Conservation (phyloP, 2,329 filamentous ascomycete genomes). For the Diplodia scrobiculata region DNA sequence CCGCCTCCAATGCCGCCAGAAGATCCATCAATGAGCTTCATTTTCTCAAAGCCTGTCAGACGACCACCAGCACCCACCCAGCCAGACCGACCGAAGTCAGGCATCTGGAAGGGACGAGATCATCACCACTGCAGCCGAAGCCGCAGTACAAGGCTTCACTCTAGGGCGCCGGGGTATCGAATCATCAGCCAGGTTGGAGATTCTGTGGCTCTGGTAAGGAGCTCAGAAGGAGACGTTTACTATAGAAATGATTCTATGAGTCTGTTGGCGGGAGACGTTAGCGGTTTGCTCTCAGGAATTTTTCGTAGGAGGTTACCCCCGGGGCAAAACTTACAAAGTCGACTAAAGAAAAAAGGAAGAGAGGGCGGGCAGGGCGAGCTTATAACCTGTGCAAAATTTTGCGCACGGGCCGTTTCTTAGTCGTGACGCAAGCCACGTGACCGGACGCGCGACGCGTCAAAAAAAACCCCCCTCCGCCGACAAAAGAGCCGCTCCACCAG, state of each 20-base stretch:
- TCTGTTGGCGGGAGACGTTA: background rate
- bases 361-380: background rate
- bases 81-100: conserved; percentile 75
- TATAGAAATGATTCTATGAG: conserved; percentile 93
- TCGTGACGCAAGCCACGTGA: background rate
- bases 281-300: background rate
- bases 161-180: conserved; percentile 75
- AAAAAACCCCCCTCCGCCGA: background rate
- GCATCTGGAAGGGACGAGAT: conserved; percentile 75
- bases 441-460: background rate
- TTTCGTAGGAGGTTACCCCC: background rate
- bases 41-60: conserved; percentile 70
- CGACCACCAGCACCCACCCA: conserved; percentile 79
- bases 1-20: background rate
- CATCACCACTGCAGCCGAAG: conserved; percentile 91
- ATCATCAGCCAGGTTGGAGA: conserved; percentile 90
- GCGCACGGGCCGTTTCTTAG: background rate
- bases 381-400: background rate
- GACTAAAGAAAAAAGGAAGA: conserved; percentile 18
- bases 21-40: background rate
- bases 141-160: conserved; percentile 71
- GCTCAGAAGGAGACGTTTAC: conserved; percentile 90
- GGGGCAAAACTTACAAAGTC: conserved; percentile 20
- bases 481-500: background rate
- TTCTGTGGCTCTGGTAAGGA: conserved; percentile 90